phyloP scores from a whole-genome alignment of 768 basidiomycete species.

The Mycena rebaudengoi region DNA sequence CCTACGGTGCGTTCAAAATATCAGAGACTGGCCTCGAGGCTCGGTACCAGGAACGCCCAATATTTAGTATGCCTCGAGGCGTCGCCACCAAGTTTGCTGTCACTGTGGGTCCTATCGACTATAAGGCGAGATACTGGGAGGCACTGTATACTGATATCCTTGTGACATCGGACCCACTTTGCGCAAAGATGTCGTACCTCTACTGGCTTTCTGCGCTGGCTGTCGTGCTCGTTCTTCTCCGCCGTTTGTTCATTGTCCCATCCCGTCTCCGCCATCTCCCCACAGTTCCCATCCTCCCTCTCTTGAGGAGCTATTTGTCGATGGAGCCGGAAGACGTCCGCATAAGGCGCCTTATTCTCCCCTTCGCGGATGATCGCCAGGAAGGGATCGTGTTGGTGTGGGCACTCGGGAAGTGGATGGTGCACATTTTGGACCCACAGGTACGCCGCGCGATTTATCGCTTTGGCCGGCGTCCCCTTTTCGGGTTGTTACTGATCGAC shows the following conservation, averaged over 20 bases:
- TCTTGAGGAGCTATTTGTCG: conserved; percentile 43
- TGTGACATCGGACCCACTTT: too few species aligned
- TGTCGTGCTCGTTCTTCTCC: conserved; percentile 4
- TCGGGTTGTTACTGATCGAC: not conserved
- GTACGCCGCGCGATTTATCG: conserved; percentile 27
- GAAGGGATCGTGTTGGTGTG: conserved; percentile 48
- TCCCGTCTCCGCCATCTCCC: conserved; percentile 45
- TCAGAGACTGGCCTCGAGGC: not conserved
- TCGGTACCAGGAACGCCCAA: not conserved
- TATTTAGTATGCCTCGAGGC: too few species aligned
- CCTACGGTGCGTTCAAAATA: too few species aligned
- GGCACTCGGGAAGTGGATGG: conserved; percentile 49
- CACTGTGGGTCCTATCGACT: too few species aligned
- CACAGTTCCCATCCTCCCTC: conserved; percentile 39
- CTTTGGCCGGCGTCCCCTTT: too few species aligned
- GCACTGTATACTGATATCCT: too few species aligned
- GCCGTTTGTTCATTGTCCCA: conserved; percentile 35
- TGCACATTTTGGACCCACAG: conserved; percentile 47
- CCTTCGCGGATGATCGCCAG: conserved; percentile 39
- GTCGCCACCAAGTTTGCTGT: too few species aligned
- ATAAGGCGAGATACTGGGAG: too few species aligned
- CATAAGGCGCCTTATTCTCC: conserved; percentile 43
- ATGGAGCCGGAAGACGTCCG: conserved; percentile 46
- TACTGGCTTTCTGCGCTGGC: not conserved
- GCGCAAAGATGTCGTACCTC: not conserved